Conservation (phyloP, 148 eudicot genomes). For the Rhododendron ovatum region DNA sequence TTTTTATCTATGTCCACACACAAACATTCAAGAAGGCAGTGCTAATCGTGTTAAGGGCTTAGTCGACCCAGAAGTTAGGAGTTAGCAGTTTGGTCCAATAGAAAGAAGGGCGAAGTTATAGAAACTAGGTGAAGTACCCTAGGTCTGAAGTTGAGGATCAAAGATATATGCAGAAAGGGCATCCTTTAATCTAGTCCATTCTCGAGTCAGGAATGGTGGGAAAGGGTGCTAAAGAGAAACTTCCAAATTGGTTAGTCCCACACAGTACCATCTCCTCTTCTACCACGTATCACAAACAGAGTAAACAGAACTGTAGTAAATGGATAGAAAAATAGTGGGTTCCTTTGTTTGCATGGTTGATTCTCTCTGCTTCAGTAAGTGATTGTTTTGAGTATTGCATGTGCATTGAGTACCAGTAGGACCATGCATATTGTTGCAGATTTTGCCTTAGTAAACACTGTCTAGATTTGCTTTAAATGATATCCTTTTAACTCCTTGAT, state of each 20-base stretch:
- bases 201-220: not conserved
- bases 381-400: not conserved
- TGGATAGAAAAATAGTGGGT: not conserved
- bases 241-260: not conserved
- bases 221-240: not conserved
- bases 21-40: not conserved
- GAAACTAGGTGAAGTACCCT: not conserved
- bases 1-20: not conserved
- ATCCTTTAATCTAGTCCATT: not conserved
- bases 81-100: not conserved
- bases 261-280: not conserved
- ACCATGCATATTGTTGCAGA: not conserved
- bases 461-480: not conserved
- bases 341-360: not conserved
- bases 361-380: not conserved
- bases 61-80: not conserved
- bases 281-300: not conserved
- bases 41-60: not conserved
- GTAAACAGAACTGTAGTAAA: not conserved
- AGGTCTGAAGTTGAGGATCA: not conserved
- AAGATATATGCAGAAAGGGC: not conserved
- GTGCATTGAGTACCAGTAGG: not conserved
- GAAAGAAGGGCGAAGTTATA: not conserved
- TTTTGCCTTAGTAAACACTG: not conserved
- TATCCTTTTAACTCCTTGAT: not conserved